phyloP scores from a whole-genome alignment of 2,329 filamentous ascomycete genomes.

The Chrysoporthe deuterocubensis region DNA sequence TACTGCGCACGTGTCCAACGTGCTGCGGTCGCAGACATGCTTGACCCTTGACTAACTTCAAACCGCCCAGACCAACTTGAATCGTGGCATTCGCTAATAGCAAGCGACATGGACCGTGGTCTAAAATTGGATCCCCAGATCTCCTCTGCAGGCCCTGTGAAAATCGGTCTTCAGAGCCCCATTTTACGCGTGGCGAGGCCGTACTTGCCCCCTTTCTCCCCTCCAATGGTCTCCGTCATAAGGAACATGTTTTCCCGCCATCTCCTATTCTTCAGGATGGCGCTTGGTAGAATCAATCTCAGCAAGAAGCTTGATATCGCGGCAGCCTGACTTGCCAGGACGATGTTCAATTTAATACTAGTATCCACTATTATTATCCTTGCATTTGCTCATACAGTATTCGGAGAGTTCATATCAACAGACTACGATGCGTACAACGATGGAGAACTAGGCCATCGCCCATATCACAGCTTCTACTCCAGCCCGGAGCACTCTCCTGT shows the following conservation, averaged over 20 bases:
- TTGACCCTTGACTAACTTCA: neutral
- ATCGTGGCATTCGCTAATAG: neutral
- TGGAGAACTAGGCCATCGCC: slow-evolving; percentile 29
- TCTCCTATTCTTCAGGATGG: neutral
- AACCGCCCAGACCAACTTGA: slow-evolving; percentile 1
- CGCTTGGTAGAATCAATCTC: neutral
- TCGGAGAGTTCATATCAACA: slow-evolving; percentile 25
- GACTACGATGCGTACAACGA: slow-evolving; percentile 31
- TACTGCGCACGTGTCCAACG: neutral
- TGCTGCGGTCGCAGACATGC: neutral
- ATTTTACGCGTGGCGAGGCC: neutral
- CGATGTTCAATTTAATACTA: neutral
- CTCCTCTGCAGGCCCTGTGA: neutral
- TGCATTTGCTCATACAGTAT: neutral
- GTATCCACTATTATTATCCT: neutral
- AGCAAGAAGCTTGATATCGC: neutral
- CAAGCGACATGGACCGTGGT: neutral
- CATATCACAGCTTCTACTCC: slow-evolving; percentile 28
- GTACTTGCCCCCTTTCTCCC: slow-evolving; percentile 2
- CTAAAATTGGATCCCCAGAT: slow-evolving; percentile 7
- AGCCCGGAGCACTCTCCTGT: slow-evolving; percentile 28
- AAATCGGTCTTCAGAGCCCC: neutral
- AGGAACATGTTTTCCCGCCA: neutral
- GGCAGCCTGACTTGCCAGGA: neutral
- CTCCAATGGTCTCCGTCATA: neutral